A percentile compares a stretch with the other conserved stretches of the same genome.
Evolutionary conservation across 441 rosid species (phyloP).

Genomic region (Hypseocharis bilobata): DNA sequence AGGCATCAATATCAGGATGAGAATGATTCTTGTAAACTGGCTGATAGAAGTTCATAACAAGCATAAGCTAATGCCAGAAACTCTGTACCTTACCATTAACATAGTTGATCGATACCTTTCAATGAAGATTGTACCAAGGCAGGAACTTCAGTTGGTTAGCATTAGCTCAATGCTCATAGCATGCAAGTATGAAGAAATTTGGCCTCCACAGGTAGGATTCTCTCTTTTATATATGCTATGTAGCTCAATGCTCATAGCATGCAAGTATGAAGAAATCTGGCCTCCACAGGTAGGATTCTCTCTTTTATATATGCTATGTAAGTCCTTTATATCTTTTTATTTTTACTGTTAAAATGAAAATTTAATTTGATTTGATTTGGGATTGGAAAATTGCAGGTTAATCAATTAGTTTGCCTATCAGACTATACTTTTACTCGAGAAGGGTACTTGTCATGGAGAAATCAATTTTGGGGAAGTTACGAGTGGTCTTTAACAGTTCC

Average conservation of each 20-base stretch:
- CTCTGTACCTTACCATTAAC: constrained; percentile 48
- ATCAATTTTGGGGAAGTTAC: constrained; percentile 38
- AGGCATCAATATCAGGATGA: constrained; percentile 47
- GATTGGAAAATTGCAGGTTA: constrained; percentile 32
- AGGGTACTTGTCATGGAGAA: constrained; percentile 49
- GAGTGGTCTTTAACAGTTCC: constrained; percentile 58
- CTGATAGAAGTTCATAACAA: constrained; percentile 53
- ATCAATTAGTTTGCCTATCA: constrained; percentile 47
- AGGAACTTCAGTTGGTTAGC: constrained; percentile 50
- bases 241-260: constrained; percentile 53
- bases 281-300: constrained; percentile 38
- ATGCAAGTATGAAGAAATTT: constrained; percentile 59
- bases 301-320: background rate
- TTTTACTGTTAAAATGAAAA: too few species aligned
- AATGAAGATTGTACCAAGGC: constrained; percentile 34
- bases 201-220: constrained; percentile 45
- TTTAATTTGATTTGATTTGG: too few species aligned
- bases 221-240: background rate
- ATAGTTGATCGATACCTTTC: constrained; percentile 50
- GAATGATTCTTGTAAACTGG: constrained; percentile 53
- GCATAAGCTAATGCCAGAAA: constrained; percentile 51
- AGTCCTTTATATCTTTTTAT: background rate
- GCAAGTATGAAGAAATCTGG: constrained; percentile 63
- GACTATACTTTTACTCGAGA: constrained; percentile 46
- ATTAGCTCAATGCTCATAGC: constrained; percentile 54